Conservation (phyloP, 2,329 filamentous ascomycete genomes). For the Juglanconis sp. region DNA sequence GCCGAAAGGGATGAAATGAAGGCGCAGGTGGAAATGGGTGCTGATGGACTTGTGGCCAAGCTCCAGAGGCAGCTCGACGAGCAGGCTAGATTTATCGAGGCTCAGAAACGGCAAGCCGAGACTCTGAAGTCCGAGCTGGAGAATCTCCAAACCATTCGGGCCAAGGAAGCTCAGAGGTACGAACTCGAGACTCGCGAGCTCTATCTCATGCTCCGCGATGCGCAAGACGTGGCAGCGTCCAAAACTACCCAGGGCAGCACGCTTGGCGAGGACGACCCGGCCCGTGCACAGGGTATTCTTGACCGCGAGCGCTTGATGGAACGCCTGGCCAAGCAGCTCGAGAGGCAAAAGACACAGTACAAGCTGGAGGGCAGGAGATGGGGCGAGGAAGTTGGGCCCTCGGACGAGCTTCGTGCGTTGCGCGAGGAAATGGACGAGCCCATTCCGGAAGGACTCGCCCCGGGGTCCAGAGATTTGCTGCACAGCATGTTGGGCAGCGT, state of each 20-base stretch:
- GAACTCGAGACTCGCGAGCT: conserved; percentile 94
- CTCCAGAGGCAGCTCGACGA: conserved; percentile 93
- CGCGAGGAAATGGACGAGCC: conserved; percentile 86
- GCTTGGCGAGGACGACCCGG: conserved; percentile 62
- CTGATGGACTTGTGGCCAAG: conserved; percentile 89
- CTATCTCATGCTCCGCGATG: conserved; percentile 96
- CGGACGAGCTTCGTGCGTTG: conserved; percentile 85
- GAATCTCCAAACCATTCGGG: conserved; percentile 78
- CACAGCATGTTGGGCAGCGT: conserved; percentile 74
- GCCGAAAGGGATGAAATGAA: conserved; percentile 95
- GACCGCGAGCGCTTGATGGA: conserved; percentile 92
- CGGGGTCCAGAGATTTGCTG: conserved; percentile 58
- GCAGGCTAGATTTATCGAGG: conserved; percentile 84
- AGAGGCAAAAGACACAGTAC: conserved; percentile 95
- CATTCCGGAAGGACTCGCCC: conserved; percentile 44
- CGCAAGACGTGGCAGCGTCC: conserved; percentile 91
- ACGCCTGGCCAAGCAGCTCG: conserved; percentile 88
- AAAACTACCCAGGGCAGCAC: conserved; percentile 62
- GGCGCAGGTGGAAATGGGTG: conserved; percentile 82
- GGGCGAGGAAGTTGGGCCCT: conserved; percentile 78
- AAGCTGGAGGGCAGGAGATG: conserved; percentile 93
- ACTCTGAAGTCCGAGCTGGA: conserved; percentile 85
- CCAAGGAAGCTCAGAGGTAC: conserved; percentile 89
- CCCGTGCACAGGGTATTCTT: conserved; percentile 85
- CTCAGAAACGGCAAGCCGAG: conserved; percentile 82